Percentiles rank a stretch among this genome's conserved stretches.
Conservation (phyloP, 2,329 filamentous ascomycete genomes). For the Coniochaeta prunicola region DNA sequence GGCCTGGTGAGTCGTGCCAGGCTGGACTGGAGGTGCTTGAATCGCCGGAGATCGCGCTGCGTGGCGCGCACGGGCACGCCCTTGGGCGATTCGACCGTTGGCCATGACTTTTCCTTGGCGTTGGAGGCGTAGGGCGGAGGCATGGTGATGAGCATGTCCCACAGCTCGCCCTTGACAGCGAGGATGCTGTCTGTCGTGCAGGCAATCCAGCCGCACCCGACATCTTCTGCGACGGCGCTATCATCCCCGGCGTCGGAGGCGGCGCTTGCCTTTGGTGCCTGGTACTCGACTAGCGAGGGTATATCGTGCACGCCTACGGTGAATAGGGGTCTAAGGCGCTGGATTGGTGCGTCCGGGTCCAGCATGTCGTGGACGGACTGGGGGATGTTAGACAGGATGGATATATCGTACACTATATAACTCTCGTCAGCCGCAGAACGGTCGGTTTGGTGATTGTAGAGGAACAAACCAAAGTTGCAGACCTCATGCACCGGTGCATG, state of each 20-base stretch:
- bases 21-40: conserved; percentile 58
- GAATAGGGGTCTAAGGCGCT: conserved; percentile 77
- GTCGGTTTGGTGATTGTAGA: conserved; percentile 11
- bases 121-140: conserved; percentile 55
- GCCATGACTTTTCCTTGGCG: conserved; percentile 61
- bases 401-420: conserved; percentile 76
- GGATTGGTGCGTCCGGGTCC: conserved; percentile 51
- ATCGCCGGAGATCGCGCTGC: conserved; percentile 82
- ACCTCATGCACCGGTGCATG: conserved; percentile 77
- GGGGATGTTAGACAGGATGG: conserved; percentile 85
- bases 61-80: conserved; percentile 71
- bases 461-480: conserved; percentile 75
- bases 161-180: conserved; percentile 75
- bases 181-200: conserved; percentile 95
- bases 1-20: conserved; percentile 39
- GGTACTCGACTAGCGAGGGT: conserved; percentile 60
- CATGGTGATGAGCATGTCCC: conserved; percentile 83
- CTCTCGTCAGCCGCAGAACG: conserved; percentile 4
- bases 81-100: conserved; percentile 61
- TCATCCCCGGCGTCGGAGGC: conserved; percentile 20
- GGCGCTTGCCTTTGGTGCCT: conserved; percentile 15
- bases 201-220: conserved; percentile 72
- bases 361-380: conserved; percentile 63
- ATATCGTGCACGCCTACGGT: conserved; percentile 92
- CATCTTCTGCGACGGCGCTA: conserved; percentile 33